Evolutionary conservation across 768 basidiomycete genomes (phyloP).

Genomic region (Lactarius hengduanensis): DNA sequence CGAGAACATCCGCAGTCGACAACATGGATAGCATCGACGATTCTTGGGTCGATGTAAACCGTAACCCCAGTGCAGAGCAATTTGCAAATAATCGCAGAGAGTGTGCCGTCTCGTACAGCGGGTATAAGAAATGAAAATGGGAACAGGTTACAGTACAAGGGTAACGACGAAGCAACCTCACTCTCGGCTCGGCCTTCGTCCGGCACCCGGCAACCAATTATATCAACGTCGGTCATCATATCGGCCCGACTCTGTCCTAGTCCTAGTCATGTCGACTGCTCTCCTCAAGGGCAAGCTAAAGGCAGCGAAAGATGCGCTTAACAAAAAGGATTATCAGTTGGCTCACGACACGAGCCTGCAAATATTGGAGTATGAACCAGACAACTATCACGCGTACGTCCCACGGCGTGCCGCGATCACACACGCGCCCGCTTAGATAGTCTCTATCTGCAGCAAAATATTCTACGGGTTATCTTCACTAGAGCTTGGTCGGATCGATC

Average conservation of each 20-base stretch:
- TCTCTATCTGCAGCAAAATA: constrained; percentile 58
- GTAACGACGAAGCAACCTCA: neutral
- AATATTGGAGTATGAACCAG: constrained; percentile 71
- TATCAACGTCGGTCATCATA: neutral
- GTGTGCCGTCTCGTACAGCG: neutral
- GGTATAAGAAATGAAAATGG: neutral
- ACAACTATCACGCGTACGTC: constrained; percentile 86
- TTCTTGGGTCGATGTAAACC: neutral
- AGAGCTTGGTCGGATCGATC: constrained; percentile 65
- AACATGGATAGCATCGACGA: constrained; percentile 24
- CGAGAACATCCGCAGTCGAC: constrained; percentile 11
- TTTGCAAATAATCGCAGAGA: neutral
- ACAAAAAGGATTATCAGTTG: constrained; percentile 67
- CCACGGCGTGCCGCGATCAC: neutral
- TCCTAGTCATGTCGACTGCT: constrained; percentile 28
- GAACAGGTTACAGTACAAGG: neutral
- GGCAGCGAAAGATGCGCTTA: constrained; percentile 68
- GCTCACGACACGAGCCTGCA: constrained; percentile 67
- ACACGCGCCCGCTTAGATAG: constrained; percentile 6
- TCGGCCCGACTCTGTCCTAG: neutral
- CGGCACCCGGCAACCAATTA: neutral
- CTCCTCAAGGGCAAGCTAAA: constrained; percentile 77
- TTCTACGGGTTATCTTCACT: constrained; percentile 80
- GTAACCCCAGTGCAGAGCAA: neutral
- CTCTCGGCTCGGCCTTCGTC: neutral